These are phyloP conservation scores for Chrysanthemum lavandulifolium DNA, from an alignment of 129 eudicot genomes.

Conservation along the genomic window DNA sequence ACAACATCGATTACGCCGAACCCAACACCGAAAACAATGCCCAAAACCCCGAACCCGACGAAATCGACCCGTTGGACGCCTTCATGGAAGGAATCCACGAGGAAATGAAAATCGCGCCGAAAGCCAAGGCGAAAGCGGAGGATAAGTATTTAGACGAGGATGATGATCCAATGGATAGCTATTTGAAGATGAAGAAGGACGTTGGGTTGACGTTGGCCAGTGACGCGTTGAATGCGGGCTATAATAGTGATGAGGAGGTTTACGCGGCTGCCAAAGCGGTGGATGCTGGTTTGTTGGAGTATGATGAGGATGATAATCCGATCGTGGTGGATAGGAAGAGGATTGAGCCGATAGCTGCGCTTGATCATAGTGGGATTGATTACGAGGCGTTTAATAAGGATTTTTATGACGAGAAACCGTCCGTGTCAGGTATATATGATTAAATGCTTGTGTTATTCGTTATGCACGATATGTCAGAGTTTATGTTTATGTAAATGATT, in stretches of 20 bases:
- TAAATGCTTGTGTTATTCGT: too few relatives aligned
- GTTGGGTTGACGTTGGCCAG: constrained; percentile 76
- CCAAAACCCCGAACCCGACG: constrained; percentile 44
- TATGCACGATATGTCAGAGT: too few relatives aligned
- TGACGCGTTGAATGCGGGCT: constrained; percentile 82
- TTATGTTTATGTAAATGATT: too few relatives aligned
- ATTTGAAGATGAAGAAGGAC: constrained; percentile 83
- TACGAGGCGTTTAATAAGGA: constrained; percentile 84
- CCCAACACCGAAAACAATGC: constrained; percentile 21
- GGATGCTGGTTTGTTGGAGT: constrained; percentile 90
- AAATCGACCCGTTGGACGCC: constrained; percentile 89
- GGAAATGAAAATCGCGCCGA: constrained; percentile 78
- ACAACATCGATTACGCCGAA: constrained; percentile 77
- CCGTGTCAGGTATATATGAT: constrained; percentile 80
- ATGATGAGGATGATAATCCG: constrained; percentile 93
- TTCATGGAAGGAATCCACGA: constrained; percentile 96
- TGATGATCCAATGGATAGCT: constrained; percentile 96
- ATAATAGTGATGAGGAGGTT: constrained; percentile 97
- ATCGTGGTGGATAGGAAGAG: constrained; percentile 75
- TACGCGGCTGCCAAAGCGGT: constrained; percentile 98
- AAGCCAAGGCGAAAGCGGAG: constrained; percentile 68
- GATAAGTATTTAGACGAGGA: constrained; percentile 86
- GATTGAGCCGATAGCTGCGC: constrained; percentile 86
- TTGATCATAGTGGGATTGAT: constrained; percentile 77
- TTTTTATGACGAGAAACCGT: constrained; percentile 89